phyloP scores from a whole-genome alignment of 768 basidiomycete genomes.

The Amanita rimosa region DNA sequence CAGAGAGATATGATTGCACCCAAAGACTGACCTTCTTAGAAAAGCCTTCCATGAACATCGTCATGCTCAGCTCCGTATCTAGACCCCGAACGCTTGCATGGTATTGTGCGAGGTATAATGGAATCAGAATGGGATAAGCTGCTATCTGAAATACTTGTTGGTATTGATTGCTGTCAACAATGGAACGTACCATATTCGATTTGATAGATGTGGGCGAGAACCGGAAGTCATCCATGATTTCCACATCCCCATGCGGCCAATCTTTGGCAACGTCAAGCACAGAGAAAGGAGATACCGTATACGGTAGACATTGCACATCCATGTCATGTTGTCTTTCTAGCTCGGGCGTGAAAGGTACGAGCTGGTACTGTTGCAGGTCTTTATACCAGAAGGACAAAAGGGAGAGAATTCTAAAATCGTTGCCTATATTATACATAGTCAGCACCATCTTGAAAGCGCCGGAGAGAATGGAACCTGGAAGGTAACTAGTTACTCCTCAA shows the following conservation, averaged over 20 bases:
- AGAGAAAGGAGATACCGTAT: slow-evolving; percentile 40
- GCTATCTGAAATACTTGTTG: slow-evolving; percentile 28
- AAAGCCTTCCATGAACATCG: slow-evolving; percentile 23
- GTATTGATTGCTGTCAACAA: neutral
- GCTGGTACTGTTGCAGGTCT: slow-evolving; percentile 12
- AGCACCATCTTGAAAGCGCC: neutral
- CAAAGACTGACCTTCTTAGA: slow-evolving; percentile 14
- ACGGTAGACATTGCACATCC: slow-evolving; percentile 47
- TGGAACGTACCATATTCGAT: slow-evolving; percentile 23
- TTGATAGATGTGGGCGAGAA: slow-evolving; percentile 33
- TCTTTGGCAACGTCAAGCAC: slow-evolving; percentile 25
- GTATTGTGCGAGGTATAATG: slow-evolving; percentile 50
- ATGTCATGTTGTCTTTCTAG: slow-evolving; percentile 35
- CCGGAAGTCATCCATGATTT: slow-evolving; percentile 24
- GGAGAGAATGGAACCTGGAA: slow-evolving; percentile 25
- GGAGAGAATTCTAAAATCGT: slow-evolving; percentile 33
- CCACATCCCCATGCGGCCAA: slow-evolving; percentile 24
- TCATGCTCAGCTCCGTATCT: slow-evolving; percentile 8
- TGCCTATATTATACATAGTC: slow-evolving; percentile 21
- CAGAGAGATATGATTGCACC: neutral
- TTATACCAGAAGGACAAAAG: slow-evolving; percentile 26
- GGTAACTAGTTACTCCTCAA: slow-evolving; percentile 22
- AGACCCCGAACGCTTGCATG: slow-evolving; percentile 12
- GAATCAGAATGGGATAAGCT: slow-evolving; percentile 54
- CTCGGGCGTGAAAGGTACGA: slow-evolving; percentile 37